Evolutionary conservation across 2,329 filamentous ascomycete species (phyloP).

Genomic region (Clonostachys sp.): DNA sequence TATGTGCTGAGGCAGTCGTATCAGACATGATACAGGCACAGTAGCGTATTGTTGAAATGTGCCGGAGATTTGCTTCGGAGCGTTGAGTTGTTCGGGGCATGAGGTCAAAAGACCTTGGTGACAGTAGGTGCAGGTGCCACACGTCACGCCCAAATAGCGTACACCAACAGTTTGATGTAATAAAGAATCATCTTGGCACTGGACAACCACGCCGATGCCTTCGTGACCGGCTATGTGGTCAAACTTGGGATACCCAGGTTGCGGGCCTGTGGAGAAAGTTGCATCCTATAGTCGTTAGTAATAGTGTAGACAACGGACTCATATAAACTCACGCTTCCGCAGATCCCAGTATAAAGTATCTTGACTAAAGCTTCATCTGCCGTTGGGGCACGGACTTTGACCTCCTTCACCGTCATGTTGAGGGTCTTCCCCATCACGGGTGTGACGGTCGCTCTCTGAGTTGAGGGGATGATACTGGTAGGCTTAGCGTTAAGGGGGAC

Average conservation of each 20-base stretch:
- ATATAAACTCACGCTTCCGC: background rate
- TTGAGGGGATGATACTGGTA: no score
- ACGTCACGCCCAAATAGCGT: background rate
- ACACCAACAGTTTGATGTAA: background rate
- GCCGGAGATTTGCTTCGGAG: background rate
- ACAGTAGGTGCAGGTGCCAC: background rate
- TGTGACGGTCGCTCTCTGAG: no score
- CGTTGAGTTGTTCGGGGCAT: background rate
- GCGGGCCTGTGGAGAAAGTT: background rate
- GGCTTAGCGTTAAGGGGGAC: no score
- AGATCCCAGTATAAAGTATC: background rate
- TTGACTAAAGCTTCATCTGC: background rate
- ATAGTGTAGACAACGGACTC: background rate
- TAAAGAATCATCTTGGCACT: background rate
- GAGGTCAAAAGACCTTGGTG: background rate
- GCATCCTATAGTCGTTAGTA: background rate
- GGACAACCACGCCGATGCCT: background rate
- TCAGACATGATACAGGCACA: background rate
- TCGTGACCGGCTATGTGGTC: conserved; percentile 2
- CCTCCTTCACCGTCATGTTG: background rate
- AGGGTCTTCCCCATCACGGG: background rate
- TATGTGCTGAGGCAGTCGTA: background rate
- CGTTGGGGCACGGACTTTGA: background rate
- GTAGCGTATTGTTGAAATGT: conserved; percentile 3
- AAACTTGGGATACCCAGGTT: background rate